phyloP scores from a whole-genome alignment of 352 stramenopile genomes.

The Globisporangium emineosum region DNA sequence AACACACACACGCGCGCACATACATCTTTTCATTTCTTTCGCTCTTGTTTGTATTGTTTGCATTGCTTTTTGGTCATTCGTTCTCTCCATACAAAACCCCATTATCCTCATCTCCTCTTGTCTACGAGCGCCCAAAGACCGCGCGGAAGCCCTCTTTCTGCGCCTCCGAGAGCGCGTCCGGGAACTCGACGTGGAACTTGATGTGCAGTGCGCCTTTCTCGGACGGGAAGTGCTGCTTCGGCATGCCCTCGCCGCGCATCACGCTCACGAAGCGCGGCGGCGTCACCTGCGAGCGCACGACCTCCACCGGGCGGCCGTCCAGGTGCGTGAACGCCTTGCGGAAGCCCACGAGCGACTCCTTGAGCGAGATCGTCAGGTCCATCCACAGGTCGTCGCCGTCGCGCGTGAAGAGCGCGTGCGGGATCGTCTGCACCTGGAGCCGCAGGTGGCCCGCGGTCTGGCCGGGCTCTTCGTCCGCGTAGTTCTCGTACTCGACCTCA shows the following conservation, averaged over 20 bases:
- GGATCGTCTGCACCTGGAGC: slow-evolving; percentile 86
- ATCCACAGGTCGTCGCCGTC: slow-evolving; percentile 95
- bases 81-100: background rate
- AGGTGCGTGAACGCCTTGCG: slow-evolving; percentile 90
- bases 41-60: background rate
- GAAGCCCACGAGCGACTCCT: slow-evolving; percentile 95
- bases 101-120: background rate
- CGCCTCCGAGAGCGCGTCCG: slow-evolving; percentile 79
- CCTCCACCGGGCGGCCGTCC: slow-evolving; percentile 89
- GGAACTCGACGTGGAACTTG: slow-evolving; percentile 96
- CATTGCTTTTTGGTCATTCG: background rate
- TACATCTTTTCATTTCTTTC: background rate
- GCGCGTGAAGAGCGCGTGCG: slow-evolving; percentile 87
- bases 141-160: slow-evolving; percentile 72
- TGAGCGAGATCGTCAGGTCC: slow-evolving; percentile 93
- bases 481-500: slow-evolving; percentile 92
- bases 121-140: slow-evolving; percentile 45
- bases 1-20: background rate
- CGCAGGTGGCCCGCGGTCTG: slow-evolving; percentile 92
- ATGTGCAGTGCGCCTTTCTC: slow-evolving; percentile 90
- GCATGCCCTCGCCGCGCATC: slow-evolving; percentile 94
- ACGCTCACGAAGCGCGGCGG: slow-evolving; percentile 90
- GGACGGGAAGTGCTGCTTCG: slow-evolving; percentile 86
- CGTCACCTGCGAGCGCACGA: slow-evolving; percentile 88
- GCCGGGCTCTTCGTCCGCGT: slow-evolving; percentile 85